A percentile compares a stretch with the other conserved stretches of the same genome.
These are phyloP conservation scores for Claviceps sp. DNA, from an alignment of 2,329 filamentous ascomycete genomes.

Conservation along the genomic window DNA sequence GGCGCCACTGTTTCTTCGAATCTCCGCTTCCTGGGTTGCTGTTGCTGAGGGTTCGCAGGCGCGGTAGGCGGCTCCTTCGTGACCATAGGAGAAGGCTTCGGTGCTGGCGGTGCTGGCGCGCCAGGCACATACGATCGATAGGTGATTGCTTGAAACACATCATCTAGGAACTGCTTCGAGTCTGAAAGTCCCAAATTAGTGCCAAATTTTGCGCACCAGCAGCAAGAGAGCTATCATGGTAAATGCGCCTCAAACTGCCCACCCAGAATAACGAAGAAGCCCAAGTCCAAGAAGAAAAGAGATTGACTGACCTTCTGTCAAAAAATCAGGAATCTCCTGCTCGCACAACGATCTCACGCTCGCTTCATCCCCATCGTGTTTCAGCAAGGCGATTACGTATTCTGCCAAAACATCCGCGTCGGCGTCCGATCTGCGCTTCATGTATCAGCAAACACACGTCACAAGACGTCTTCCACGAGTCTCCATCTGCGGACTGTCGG, in stretches of 20 bases:
- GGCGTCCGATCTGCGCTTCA: slow-evolving; percentile 50
- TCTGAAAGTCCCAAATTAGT: slow-evolving; percentile 12
- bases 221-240: background rate
- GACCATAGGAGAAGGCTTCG: background rate
- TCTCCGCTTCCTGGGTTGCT: slow-evolving; percentile 18
- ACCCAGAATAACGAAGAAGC: background rate
- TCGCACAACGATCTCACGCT: slow-evolving; percentile 55
- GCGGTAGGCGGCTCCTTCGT: background rate
- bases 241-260: background rate
- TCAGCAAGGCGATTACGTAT: slow-evolving; percentile 67
- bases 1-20: slow-evolving; percentile 18
- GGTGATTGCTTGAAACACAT: slow-evolving; percentile 53
- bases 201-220: background rate
- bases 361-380: slow-evolving; percentile 52
- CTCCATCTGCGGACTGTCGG: no score
- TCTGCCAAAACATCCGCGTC: slow-evolving; percentile 73
- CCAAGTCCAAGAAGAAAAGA: background rate
- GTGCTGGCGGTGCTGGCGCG: slow-evolving; percentile 27
- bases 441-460: slow-evolving; percentile 3
- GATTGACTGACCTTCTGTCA: slow-evolving; percentile 42
- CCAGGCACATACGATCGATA: slow-evolving; percentile 49
- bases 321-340: slow-evolving; percentile 57
- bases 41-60: slow-evolving; percentile 7
- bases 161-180: slow-evolving; percentile 46
- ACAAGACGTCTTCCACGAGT: no score